Percentiles rank a stretch among this genome's conserved stretches.
Conservation (phyloP, 1,284 basidiomycete species). For the Ceratobasidium theobromae region DNA sequence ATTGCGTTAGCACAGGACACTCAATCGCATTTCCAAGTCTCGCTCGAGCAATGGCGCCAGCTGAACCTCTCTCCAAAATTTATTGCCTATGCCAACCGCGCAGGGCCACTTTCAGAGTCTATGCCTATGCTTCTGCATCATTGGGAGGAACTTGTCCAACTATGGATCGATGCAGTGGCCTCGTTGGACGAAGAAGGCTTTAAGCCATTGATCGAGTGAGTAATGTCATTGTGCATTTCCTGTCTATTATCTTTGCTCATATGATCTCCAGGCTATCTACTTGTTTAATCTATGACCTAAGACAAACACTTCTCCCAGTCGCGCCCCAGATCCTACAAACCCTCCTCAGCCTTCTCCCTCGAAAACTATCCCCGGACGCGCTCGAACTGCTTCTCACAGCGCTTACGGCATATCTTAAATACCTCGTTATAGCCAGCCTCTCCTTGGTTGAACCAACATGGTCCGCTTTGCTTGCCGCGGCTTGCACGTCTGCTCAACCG, state of each 20-base stretch:
- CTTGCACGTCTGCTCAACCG: conserved; percentile 63
- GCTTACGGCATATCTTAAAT: conserved; percentile 65
- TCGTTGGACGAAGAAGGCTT: conserved; percentile 60
- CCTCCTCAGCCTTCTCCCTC: conserved; percentile 59
- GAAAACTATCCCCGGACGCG: conserved; percentile 50
- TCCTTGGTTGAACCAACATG: conserved; percentile 61
- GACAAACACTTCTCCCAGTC: conserved; percentile 62
- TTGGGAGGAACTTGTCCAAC: conserved; percentile 62
- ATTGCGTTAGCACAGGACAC: conserved; percentile 53
- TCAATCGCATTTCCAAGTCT: conserved; percentile 69
- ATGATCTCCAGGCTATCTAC: conserved; percentile 60
- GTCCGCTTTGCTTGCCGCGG: conserved; percentile 50
- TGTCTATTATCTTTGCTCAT: conserved; percentile 35
- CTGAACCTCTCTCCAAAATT: conserved; percentile 80
- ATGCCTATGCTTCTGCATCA: conserved; percentile 82
- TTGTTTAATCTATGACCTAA: conserved; percentile 72
- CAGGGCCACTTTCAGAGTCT: conserved; percentile 65
- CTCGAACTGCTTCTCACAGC: conserved; percentile 66
- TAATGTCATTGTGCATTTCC: conserved; percentile 33
- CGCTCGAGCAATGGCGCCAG: conserved; percentile 70
- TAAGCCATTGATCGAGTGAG: conserved; percentile 69
- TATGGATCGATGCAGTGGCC: conserved; percentile 59
- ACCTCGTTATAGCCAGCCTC: conserved; percentile 62
- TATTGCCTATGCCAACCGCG: conserved; percentile 64
- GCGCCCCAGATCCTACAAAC: conserved; percentile 56